Conservation (phyloP, 2,329 filamentous ascomycete genomes). For the Ophiocordyceps robertsii region DNA sequence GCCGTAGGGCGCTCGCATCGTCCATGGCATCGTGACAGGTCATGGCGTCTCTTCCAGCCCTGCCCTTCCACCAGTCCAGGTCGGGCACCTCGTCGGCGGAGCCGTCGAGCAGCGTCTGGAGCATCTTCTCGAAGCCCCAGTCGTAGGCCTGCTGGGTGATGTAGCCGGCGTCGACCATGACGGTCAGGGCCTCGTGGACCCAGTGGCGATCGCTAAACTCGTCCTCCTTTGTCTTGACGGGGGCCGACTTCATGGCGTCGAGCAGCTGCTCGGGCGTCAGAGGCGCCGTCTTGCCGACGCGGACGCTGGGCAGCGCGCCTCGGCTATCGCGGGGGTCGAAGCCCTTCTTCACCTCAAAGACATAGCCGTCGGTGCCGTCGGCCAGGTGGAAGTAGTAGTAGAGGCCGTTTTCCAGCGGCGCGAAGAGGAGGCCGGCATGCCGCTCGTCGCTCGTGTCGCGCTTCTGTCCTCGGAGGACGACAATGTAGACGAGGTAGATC, state of each 20-base stretch:
- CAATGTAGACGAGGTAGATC: constrained; percentile 5
- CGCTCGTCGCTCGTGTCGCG: constrained; percentile 5
- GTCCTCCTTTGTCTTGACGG: constrained; percentile 3
- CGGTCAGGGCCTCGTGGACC: constrained; percentile 4
- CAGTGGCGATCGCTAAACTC: constrained; percentile 7
- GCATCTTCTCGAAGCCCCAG: constrained; percentile 5
- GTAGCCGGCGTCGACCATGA: constrained; percentile 2
- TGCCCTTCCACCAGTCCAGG: constrained; percentile 1
- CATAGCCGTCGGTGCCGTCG: constrained; percentile 1
- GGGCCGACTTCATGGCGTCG: constrained; percentile 2
- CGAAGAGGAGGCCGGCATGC: constrained; percentile 5
- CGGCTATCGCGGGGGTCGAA: constrained; percentile 5
- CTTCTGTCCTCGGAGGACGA: constrained; percentile 5
- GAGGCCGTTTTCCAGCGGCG: constrained; percentile 2
- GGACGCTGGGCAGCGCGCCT: constrained; percentile 5
- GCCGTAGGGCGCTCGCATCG: too few relatives aligned
- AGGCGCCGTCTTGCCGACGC: constrained; percentile 4
- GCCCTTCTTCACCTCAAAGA: constrained; percentile 4
- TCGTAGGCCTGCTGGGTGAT: constrained; percentile 4
- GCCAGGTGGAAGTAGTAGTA: constrained; percentile 5
- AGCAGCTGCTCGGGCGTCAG: constrained; percentile 2
- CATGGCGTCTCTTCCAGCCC: background rate
- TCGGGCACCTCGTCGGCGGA: constrained; percentile 5
- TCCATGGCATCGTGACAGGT: too few relatives aligned
- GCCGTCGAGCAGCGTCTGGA: constrained; percentile 6